Percentiles rank a stretch among this genome's conserved stretches.
Conservation (phyloP, 1,284 basidiomycete species). For the Naganishia sp. region DNA sequence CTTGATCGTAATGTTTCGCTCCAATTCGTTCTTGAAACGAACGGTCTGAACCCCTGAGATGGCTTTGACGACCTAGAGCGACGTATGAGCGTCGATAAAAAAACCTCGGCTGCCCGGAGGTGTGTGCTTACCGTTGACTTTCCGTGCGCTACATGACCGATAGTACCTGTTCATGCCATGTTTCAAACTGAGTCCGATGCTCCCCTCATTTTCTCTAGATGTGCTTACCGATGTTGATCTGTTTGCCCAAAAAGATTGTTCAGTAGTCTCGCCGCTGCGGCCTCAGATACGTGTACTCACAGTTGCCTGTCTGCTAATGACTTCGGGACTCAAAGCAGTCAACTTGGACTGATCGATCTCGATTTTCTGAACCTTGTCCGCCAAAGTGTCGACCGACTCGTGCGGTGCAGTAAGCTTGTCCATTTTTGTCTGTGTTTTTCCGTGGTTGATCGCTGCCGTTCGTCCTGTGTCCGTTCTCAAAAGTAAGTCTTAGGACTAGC, state of each 20-base stretch:
- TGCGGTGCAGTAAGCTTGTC: constrained; percentile 23
- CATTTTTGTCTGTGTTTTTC: constrained; percentile 8
- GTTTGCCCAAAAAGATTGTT: constrained; percentile 4
- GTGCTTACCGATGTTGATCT: constrained; percentile 52
- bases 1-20: constrained; percentile 99
- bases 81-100: background rate
- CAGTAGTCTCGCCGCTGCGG: background rate
- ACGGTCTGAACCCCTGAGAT: constrained; percentile 99
- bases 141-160: constrained; percentile 96
- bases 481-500: background rate
- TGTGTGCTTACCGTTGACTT: constrained; percentile 75
- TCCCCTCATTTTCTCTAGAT: background rate
- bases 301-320: constrained; percentile 94
- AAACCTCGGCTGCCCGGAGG: background rate
- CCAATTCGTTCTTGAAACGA: constrained; percentile 97
- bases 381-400: constrained; percentile 28
- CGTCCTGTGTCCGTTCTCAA: background rate
- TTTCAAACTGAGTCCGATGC: constrained; percentile 1
- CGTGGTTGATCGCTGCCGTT: background rate
- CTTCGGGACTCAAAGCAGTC: constrained; percentile 88
- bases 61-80: constrained; percentile 75
- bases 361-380: constrained; percentile 48
- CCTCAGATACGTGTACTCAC: constrained; percentile 37
- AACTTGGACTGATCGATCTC: constrained; percentile 77
- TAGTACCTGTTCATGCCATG: constrained; percentile 64